phyloP scores from a whole-genome alignment of 257 asterid genomes.

The Nemophila menziesii region DNA sequence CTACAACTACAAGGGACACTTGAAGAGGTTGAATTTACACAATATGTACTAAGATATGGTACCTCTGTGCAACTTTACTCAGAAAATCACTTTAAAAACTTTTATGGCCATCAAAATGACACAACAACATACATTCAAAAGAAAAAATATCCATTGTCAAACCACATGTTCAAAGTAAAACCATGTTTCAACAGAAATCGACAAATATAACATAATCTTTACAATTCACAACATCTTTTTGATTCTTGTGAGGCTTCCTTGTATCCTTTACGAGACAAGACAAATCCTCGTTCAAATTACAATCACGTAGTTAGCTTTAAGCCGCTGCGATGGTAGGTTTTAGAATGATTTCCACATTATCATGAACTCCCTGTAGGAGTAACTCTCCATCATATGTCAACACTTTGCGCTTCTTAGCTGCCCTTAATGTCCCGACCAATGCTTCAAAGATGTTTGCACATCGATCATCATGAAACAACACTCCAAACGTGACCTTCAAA shows the following conservation, averaged over 20 bases:
- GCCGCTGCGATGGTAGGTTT: slow-evolving; percentile 25
- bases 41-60: too few species aligned
- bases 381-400: slow-evolving; percentile 88
- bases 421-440: slow-evolving; percentile 89
- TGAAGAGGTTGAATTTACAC: too few species aligned
- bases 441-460: slow-evolving; percentile 99
- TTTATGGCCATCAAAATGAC: not conserved
- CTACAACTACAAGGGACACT: too few species aligned
- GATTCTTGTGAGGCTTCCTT: too few species aligned
- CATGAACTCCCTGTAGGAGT: slow-evolving; percentile 93
- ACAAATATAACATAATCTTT: not conserved
- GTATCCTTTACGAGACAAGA: too few species aligned
- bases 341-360: slow-evolving; percentile 69
- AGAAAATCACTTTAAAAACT: not conserved
- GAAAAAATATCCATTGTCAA: not conserved
- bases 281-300: too few species aligned
- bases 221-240: not conserved
- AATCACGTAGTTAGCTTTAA: too few species aligned
- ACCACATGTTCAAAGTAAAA: too few species aligned
- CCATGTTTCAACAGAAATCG: not conserved
- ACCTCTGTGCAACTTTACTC: too few species aligned
- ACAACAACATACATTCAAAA: not conserved
- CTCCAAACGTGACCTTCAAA: slow-evolving; percentile 88
- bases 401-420: slow-evolving; percentile 79
- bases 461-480: slow-evolving; percentile 66